Base-by-base conservation (phyloP, 2,329 filamentous ascomycete genomes). In the Fusarium sublunatum region DNA sequence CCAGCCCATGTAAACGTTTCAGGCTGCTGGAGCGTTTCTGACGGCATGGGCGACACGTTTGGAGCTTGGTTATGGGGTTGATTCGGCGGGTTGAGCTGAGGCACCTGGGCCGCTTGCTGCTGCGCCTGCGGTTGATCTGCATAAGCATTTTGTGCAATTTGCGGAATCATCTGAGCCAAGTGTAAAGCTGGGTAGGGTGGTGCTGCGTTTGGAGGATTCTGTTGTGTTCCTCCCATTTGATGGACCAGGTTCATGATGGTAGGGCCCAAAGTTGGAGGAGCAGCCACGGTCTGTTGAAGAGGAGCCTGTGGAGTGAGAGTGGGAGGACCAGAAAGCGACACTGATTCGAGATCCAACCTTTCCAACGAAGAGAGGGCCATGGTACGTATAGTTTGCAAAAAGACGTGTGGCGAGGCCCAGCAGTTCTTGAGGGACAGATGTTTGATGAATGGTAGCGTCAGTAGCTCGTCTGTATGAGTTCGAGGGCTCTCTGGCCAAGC, bases 401-500 rank as follows among this genome's bases (percentile, higher is more conserved):
- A 78, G 2, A 86, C 78, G 36, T 82, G 77, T 0, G 89, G 88
- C 3, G 83, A 83, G 11, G 86, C 77, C 88, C 88, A 91, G 74
- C 88, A 91, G 67, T 91, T 91, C 65, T 85, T 85, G 8, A 91
- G 76, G 0, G 83, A 87, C 3, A 92, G 73, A 45, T 86, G 78
- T 58, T 85, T 78, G 24, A 91, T 73, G 65, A 84, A 73, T 4
- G 83, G 84, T 40, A 92, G 80, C 1, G 73, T 72, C n/a, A 88
- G 70, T 6, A 87, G 55, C 26, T 75, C 71, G 1, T 76, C 68
- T 34, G 72, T 68, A 13, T 73, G 68, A 10, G 69, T 71, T 32
- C 72, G 71, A 6, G 77, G 74, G n/a, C 70, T 64, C 7, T 73
- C 64, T 2, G 63, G 61, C 4, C 47, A 42, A 9, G 67, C 54